phyloP scores from a whole-genome alignment of 192 early-diverging fungal genomes.

The Dissophora ornata region DNA sequence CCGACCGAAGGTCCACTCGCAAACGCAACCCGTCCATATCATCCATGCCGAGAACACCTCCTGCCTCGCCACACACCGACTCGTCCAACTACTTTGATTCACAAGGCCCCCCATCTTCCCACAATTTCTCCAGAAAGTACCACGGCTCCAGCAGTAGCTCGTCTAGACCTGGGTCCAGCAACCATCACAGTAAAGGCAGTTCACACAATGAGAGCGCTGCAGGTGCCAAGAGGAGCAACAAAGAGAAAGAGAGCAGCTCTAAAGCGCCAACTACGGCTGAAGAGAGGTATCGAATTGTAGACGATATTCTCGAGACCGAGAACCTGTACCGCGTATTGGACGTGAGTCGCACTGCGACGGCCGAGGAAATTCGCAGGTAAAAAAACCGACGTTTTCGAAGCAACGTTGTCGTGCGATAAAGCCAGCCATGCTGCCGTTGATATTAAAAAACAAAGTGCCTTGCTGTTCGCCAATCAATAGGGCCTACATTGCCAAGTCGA shows the following conservation, averaged over 20 bases:
- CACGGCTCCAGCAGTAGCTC: not conserved
- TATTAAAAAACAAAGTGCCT: too few relatives aligned
- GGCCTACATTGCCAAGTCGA: conserved; percentile 58
- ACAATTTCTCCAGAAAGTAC: conserved; percentile 42
- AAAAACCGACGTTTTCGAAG: too few relatives aligned
- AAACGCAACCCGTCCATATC: conserved; percentile 42
- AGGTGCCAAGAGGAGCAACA: conserved; percentile 10
- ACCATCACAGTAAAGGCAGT: conserved; percentile 8
- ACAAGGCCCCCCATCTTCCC: conserved; percentile 6
- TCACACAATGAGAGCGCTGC: not conserved
- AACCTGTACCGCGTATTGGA: conserved; percentile 63
- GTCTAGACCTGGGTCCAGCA: not conserved
- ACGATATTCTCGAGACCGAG: conserved; percentile 61
- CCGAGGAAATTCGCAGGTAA: conserved; percentile 63
- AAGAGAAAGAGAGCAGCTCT: conserved; percentile 1
- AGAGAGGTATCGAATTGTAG: conserved; percentile 57
- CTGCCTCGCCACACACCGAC: conserved; percentile 37
- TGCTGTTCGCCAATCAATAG: conserved; percentile 8
- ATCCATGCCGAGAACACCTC: conserved; percentile 40
- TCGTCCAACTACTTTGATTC: conserved; percentile 3
- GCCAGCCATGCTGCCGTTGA: too few relatives aligned
- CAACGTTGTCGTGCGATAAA: too few relatives aligned
- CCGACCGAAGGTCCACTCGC: conserved; percentile 16
- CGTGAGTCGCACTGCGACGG: conserved; percentile 46
- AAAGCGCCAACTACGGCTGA: conserved; percentile 40